Conservation (phyloP, 1,284 basidiomycete species). For the Heterobasidion annosum region DNA sequence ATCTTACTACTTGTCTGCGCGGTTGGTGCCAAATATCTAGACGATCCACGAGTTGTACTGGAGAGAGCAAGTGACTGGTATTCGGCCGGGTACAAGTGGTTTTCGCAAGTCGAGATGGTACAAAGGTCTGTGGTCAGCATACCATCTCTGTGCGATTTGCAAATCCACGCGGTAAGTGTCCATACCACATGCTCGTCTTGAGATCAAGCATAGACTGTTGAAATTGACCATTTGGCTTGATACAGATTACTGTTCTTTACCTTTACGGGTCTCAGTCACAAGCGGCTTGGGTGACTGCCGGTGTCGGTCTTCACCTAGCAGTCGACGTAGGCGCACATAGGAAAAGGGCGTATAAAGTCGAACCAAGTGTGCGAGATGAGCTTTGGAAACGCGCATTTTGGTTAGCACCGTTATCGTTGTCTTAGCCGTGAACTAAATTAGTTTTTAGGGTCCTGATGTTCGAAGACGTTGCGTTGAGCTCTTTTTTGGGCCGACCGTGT, state of each 20-base stretch:
- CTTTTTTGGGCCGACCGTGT: constrained; percentile 66
- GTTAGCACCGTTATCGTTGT: constrained; percentile 22
- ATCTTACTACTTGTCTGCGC: neutral
- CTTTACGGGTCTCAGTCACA: constrained; percentile 60
- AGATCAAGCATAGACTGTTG: constrained; percentile 16
- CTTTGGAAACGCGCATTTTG: constrained; percentile 76
- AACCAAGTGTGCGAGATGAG: constrained; percentile 46
- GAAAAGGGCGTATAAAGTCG: constrained; percentile 29
- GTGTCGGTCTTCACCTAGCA: constrained; percentile 61
- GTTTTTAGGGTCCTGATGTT: constrained; percentile 45
- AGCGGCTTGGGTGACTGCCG: constrained; percentile 64
- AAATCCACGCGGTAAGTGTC: constrained; percentile 39
- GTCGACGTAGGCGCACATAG: constrained; percentile 62
- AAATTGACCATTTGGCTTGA: constrained; percentile 8
- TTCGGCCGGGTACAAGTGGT: constrained; percentile 71
- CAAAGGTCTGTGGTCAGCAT: constrained; percentile 41
- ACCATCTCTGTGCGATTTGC: constrained; percentile 65
- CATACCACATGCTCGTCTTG: neutral
- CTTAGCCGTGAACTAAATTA: neutral
- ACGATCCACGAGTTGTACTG: constrained; percentile 10
- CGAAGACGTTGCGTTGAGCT: constrained; percentile 54
- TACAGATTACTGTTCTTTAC: constrained; percentile 16
- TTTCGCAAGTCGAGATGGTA: constrained; percentile 51
- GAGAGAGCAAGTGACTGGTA: constrained; percentile 30
- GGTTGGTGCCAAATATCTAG: neutral